A percentile compares a stretch with the other conserved stretches of the same genome.
These are phyloP conservation scores for Diaporthe batatas DNA, from an alignment of 2,329 filamentous ascomycete species.

Conservation along the genomic window DNA sequence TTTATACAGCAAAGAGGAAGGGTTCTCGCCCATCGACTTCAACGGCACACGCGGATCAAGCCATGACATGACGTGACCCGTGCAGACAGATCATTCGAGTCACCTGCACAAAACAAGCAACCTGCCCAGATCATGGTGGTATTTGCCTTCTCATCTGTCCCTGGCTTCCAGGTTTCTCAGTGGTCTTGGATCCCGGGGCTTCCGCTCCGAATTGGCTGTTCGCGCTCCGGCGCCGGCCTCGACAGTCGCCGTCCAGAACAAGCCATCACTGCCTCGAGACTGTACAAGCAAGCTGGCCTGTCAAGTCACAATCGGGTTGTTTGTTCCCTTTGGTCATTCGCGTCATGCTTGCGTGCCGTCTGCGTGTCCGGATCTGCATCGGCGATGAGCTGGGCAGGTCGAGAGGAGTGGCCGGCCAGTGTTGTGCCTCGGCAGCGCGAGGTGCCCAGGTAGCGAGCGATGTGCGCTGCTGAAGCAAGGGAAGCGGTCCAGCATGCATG, in stretches of 20 bases:
- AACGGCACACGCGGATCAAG: conserved; percentile 27
- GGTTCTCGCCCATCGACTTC: not conserved
- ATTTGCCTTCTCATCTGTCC: not conserved
- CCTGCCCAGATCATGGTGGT: not conserved
- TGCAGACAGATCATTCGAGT: conserved; percentile 10
- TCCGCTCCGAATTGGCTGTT: conserved; percentile 18
- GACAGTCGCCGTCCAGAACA: conserved; percentile 1
- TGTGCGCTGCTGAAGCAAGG: not conserved
- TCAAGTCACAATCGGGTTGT: not conserved
- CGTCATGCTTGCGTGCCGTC: conserved; percentile 25
- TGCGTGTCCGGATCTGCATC: conserved; percentile 18
- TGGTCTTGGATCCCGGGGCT: conserved; percentile 19
- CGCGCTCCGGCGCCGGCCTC: conserved; percentile 13
- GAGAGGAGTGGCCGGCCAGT: too few species aligned
- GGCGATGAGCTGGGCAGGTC: conserved; percentile 9
- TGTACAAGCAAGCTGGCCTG: not conserved
- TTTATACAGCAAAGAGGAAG: not conserved
- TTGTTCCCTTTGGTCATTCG: not conserved
- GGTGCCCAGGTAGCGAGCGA: not conserved
- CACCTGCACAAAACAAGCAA: not conserved
- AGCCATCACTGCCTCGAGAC: not conserved
- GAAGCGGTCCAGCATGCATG: not conserved
- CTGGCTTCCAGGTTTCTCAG: not conserved
- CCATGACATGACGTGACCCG: conserved; percentile 38
- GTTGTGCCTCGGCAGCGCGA: too few species aligned